These are phyloP conservation scores for Elsinoe arachidis DNA, from an alignment of 2,329 filamentous ascomycete genomes.

Conservation along the genomic window DNA sequence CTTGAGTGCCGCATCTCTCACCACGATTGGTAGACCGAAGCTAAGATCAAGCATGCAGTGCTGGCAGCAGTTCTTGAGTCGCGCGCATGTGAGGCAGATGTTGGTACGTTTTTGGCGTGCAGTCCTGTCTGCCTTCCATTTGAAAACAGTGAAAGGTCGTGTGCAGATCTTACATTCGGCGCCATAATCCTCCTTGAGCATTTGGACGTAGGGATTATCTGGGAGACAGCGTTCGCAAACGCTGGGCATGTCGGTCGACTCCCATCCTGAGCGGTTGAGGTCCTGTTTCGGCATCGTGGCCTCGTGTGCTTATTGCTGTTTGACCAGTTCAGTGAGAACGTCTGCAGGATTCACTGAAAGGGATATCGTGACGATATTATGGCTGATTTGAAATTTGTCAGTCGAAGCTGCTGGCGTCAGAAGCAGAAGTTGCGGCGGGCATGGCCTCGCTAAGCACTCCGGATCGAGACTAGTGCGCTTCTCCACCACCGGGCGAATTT, in stretches of 20 bases:
- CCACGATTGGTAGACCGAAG: constrained; percentile 88
- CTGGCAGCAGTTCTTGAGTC: constrained; percentile 97
- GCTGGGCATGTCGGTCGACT: constrained; percentile 82
- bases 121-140: constrained; percentile 87
- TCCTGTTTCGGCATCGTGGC: constrained; percentile 76
- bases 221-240: constrained; percentile 89
- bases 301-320: background rate
- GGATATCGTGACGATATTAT: background rate
- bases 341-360: background rate
- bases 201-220: constrained; percentile 95
- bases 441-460: background rate
- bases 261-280: constrained; percentile 91
- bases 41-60: constrained; percentile 97
- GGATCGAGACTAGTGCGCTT: background rate
- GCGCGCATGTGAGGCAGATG: constrained; percentile 92
- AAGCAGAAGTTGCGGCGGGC: constrained; percentile 4
- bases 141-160: constrained; percentile 88
- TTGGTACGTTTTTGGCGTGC: constrained; percentile 87
- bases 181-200: constrained; percentile 95
- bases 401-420: background rate
- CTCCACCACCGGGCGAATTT: constrained; percentile 11
- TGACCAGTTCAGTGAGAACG: no score
- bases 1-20: constrained; percentile 92
- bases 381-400: background rate
- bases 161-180: constrained; percentile 67